Evolutionary conservation across 2,329 filamentous ascomycete genomes (phyloP).

Genomic region (Aspergillus nomiae): DNA sequence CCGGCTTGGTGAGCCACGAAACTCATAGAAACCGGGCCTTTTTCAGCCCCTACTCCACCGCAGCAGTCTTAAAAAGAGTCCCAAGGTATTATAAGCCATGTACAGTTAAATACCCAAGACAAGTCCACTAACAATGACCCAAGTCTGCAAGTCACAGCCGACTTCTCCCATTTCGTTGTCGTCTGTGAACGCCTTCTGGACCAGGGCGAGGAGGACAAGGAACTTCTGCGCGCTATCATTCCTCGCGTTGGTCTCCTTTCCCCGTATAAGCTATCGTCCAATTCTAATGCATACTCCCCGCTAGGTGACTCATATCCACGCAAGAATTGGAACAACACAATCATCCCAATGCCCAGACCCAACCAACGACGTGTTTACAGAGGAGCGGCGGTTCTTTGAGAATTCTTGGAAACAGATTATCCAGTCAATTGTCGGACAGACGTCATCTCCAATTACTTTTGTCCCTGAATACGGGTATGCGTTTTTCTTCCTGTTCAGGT

Average conservation of each 20-base stretch:
- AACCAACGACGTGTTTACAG: constrained; percentile 28
- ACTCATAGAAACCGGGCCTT: constrained; percentile 37
- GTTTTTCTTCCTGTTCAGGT: neutral
- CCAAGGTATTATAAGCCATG: constrained; percentile 27
- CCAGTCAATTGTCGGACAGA: constrained; percentile 4
- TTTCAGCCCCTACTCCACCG: constrained; percentile 33
- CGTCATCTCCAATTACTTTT: constrained; percentile 9
- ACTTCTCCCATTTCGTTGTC: constrained; percentile 28
- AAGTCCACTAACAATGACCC: neutral
- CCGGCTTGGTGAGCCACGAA: constrained; percentile 35
- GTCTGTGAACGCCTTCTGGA: constrained; percentile 24
- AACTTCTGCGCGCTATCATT: constrained; percentile 25
- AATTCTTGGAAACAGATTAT: constrained; percentile 23
- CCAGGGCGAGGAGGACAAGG: constrained; percentile 19
- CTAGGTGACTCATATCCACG: constrained; percentile 39
- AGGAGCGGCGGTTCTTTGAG: constrained; percentile 37
- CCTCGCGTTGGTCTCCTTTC: constrained; percentile 28
- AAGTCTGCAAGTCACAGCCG: constrained; percentile 25
- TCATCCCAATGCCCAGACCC: constrained; percentile 42
- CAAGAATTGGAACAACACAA: constrained; percentile 40
- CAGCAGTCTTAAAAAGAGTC: constrained; percentile 31
- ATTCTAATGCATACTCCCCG: neutral
- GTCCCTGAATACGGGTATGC: constrained; percentile 19
- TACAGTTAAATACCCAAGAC: neutral
- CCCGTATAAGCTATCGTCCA: too few species aligned